These are phyloP conservation scores for Rhizopogon vinicolor DNA, from an alignment of 768 basidiomycete species.

Conservation along the genomic window DNA sequence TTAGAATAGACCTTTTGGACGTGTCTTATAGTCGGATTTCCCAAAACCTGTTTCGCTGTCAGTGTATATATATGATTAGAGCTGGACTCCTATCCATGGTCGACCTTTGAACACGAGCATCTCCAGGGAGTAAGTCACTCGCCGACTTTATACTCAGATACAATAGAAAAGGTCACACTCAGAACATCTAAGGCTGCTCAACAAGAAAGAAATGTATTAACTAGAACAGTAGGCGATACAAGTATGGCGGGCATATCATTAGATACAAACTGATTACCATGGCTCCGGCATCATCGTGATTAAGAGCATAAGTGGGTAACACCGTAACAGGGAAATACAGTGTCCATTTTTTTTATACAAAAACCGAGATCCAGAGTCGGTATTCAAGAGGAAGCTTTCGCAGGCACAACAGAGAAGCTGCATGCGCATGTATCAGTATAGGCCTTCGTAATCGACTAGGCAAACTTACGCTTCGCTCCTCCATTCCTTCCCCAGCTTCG, in stretches of 20 bases:
- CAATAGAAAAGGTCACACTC: too few species aligned
- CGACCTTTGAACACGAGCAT: background rate
- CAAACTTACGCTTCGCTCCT: slow-evolving; percentile 42
- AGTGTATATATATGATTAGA: too few species aligned
- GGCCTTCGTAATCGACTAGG: background rate
- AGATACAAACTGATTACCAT: background rate
- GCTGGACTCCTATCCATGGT: too few species aligned
- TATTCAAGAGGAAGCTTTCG: background rate
- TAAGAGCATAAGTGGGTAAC: background rate
- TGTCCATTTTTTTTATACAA: too few species aligned
- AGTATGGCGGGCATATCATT: background rate
- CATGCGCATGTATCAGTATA: background rate
- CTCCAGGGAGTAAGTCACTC: too few species aligned
- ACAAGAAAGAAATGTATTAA: background rate
- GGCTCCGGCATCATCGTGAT: background rate
- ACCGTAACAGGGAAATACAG: too few species aligned
- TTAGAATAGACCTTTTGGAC: background rate
- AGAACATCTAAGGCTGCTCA: too few species aligned
- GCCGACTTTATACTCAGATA: too few species aligned
- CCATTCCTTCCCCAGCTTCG: slow-evolving; percentile 44
- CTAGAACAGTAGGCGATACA: background rate
- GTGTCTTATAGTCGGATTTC: background rate
- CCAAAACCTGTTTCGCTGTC: too few species aligned
- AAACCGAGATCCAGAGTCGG: background rate
- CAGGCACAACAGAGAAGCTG: background rate